phyloP scores from a whole-genome alignment of 1,139 yeast species.

The Candida pseudocylindracea region DNA sequence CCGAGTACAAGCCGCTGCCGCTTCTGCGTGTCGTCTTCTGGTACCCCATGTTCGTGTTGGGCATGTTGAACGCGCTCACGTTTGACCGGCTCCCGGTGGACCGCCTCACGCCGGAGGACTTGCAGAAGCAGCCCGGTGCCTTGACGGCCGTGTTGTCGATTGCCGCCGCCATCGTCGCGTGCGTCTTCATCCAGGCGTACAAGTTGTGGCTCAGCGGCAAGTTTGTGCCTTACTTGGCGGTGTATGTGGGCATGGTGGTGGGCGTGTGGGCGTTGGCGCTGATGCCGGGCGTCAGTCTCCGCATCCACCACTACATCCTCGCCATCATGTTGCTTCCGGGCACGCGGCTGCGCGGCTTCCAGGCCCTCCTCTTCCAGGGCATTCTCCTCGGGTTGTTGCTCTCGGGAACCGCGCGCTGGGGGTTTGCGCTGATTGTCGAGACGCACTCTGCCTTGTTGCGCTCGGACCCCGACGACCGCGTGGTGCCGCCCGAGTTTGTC shows the following conservation, averaged over 20 bases:
- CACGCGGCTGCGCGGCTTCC: slow-evolving; percentile 53
- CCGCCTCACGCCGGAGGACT: slow-evolving; percentile 48
- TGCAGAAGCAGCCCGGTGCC: slow-evolving; percentile 61
- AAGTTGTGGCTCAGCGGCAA: slow-evolving; percentile 66
- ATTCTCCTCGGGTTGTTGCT: slow-evolving; percentile 58
- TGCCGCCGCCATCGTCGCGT: slow-evolving; percentile 21
- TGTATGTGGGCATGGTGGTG: slow-evolving; percentile 25
- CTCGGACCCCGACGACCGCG: slow-evolving; percentile 49
- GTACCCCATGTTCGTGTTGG: slow-evolving; percentile 73
- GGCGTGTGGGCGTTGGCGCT: slow-evolving; percentile 14
- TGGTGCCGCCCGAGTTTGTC: slow-evolving; percentile 32
- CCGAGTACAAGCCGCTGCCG: slow-evolving; percentile 5
- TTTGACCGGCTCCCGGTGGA: slow-evolving; percentile 81
- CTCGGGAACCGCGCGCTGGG: slow-evolving; percentile 87
- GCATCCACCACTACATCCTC: slow-evolving; percentile 78
- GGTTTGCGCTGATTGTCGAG: slow-evolving; percentile 73
- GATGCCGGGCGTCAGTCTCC: slow-evolving; percentile 49
- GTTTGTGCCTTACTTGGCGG: slow-evolving; percentile 28
- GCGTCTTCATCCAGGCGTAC: slow-evolving; percentile 56
- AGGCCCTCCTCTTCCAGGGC: slow-evolving; percentile 64
- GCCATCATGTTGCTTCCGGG: slow-evolving; percentile 72
- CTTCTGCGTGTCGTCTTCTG: slow-evolving; percentile 38
- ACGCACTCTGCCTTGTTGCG: slow-evolving; percentile 45
- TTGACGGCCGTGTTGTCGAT: slow-evolving; percentile 30
- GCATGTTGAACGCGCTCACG: slow-evolving; percentile 67